Evolutionary conservation across 2,329 filamentous ascomycete species (phyloP), one percentile per base, ranked within the genome.

Genomic region (Sphaerulina populicola): DNA sequence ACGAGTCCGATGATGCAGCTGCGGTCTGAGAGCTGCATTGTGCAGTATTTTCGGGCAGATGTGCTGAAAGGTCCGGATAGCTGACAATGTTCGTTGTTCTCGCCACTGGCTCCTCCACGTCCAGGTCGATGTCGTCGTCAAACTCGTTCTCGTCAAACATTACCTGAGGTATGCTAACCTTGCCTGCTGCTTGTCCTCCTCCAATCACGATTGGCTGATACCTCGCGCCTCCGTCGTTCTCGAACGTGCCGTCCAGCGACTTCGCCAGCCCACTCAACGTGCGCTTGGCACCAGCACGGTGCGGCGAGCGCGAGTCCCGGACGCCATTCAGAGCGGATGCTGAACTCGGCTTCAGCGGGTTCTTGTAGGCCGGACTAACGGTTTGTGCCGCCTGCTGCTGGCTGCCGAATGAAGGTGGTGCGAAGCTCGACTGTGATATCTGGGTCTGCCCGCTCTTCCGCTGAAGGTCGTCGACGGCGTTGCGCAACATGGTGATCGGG

Each of bases 121-220:
- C 86, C 21, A 94, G 73, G 49, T 88, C 79, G 15, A 83, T 77
- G 60, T 95, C 89, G 64, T 91, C 86, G 61, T 88, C 88, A 59
- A 94, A 93, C 64, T 95, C 90, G 60, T 91, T 83, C 56, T 89
- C 86, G 53, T 82, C 79, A 56, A 89, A 86, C 54, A 62, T 44
- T 35, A 60, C 57, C n/a, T 64, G 59, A 6, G 59, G 44, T 14
- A 54, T 49, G 35, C 12, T 37, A 9, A 29, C 29, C 43, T 47
- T 47, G 14, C 36, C 49, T 65, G 49, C 51, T 12, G 56, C 60
- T 59, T 70, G 68, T 66, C 74, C 71, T 64, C 70, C 68, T 65
- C 74, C 49, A 18, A 18, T 18, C 18, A 59, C 47, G 31, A 67
- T 63, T 12, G 63, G 63, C 42, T 60, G 56, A 38, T 62, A 54